Conservation (phyloP, 1,139 yeast genomes). For the Debaryomyces nepalensis region DNA sequence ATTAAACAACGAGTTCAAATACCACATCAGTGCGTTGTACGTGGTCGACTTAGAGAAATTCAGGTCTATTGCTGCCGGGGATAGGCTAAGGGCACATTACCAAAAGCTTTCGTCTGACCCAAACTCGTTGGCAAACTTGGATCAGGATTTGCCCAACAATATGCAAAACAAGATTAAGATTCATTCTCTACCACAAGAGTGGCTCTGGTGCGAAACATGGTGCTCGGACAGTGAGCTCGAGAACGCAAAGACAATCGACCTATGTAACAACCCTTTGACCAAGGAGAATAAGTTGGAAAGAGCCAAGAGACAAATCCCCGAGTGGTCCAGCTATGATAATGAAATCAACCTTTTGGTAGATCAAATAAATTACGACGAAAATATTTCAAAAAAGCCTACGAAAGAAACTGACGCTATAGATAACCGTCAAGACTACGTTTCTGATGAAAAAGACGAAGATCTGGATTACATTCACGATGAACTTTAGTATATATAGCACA, state of each 20-base stretch:
- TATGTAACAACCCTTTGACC: constrained; percentile 82
- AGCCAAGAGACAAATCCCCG: constrained; percentile 77
- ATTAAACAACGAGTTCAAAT: constrained; percentile 60
- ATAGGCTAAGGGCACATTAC: constrained; percentile 80
- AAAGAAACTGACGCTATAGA: background rate
- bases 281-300: constrained; percentile 76
- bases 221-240: constrained; percentile 66
- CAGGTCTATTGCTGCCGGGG: constrained; percentile 74
- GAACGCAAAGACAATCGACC: constrained; percentile 76
- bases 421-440: background rate
- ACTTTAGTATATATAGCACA: constrained; percentile 13
- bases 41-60: constrained; percentile 76
- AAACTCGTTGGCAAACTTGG: constrained; percentile 76
- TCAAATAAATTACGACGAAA: background rate
- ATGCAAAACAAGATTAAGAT: constrained; percentile 71
- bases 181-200: constrained; percentile 74
- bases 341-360: constrained; percentile 36
- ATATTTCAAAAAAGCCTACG: background rate
- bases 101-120: constrained; percentile 83
- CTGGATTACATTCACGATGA: constrained; percentile 17
- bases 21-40: constrained; percentile 85
- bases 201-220: constrained; percentile 97
- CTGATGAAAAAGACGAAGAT: background rate
- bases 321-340: constrained; percentile 70
- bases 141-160: constrained; percentile 91